Percentiles rank a stretch among this genome's conserved stretches.
Conservation (phyloP, 305 asterid genomes). For the Solanum hybrid region DNA sequence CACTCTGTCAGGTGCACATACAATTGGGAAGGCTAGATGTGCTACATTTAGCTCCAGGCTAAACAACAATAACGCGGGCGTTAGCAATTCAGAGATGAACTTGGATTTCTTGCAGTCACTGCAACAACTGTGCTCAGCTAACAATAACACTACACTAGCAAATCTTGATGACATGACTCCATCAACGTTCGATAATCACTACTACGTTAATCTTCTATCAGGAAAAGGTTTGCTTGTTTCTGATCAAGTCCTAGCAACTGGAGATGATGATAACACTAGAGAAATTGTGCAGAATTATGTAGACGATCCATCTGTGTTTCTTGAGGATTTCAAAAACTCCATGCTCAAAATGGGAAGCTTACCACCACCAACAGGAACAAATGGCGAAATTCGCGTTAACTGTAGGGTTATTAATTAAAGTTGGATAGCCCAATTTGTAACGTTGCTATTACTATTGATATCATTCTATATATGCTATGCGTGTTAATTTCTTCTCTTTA, state of each 20-base stretch:
- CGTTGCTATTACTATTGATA: not conserved
- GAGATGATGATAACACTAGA: constrained; percentile 20
- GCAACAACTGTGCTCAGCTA: constrained; percentile 42
- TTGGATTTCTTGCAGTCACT: constrained; percentile 42
- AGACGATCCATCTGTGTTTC: constrained; percentile 21
- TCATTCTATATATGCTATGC: not conserved
- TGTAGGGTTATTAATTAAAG: constrained; percentile 31
- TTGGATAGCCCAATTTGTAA: not conserved
- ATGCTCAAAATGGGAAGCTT: constrained; percentile 67
- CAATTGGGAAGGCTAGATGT: constrained; percentile 75
- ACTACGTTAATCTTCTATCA: constrained; percentile 47
- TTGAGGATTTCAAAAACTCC: constrained; percentile 39
- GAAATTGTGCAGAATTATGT: constrained; percentile 31
- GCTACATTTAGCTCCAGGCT: constrained; percentile 41
- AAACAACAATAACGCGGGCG: constrained; percentile 5
- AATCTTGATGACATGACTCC: constrained; percentile 53
- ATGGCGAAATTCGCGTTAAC: constrained; percentile 52
- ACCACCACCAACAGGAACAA: constrained; percentile 20
- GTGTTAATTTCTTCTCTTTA: not conserved
- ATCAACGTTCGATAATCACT: constrained; percentile 45
- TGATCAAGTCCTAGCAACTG: constrained; percentile 42
- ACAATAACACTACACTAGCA: constrained; percentile 35
- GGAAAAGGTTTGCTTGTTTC: constrained; percentile 65
- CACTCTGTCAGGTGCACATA: constrained; percentile 85
- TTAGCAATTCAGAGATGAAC: constrained; percentile 20